A percentile compares a stretch with the other conserved stretches of the same genome.
phyloP scores from a whole-genome alignment of 2,329 filamentous ascomycete genomes.

The Phyllosticta paracitricarpa region DNA sequence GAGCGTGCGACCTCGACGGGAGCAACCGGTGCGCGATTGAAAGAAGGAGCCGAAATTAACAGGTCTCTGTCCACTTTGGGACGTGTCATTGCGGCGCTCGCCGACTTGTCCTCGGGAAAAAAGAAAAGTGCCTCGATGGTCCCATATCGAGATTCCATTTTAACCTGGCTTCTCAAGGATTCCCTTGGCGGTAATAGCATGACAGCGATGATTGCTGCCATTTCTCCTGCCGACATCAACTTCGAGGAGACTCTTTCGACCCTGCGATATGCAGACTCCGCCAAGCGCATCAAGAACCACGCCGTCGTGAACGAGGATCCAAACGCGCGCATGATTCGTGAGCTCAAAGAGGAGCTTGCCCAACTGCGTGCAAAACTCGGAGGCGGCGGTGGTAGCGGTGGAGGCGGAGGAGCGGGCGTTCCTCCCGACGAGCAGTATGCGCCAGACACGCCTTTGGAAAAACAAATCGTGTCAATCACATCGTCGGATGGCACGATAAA shows the following conservation, averaged over 20 bases:
- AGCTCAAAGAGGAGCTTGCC: conserved; percentile 88
- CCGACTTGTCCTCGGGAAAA: conserved; percentile 78
- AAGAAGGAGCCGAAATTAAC: conserved; percentile 98
- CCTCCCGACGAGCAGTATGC: conserved; percentile 76
- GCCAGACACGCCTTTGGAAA: conserved; percentile 81
- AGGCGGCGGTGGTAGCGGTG: conserved; percentile 33
- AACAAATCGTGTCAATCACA: conserved; percentile 94
- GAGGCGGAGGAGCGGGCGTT: conserved; percentile 29
- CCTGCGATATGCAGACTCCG: conserved; percentile 89
- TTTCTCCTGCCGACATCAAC: conserved; percentile 97
- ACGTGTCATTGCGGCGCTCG: conserved; percentile 91
- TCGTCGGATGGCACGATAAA: conserved; percentile 76
- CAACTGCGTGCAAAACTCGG: conserved; percentile 75
- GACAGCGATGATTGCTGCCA: conserved; percentile 99
- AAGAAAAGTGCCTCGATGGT: conserved; percentile 74
- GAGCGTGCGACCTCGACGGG: conserved; percentile 96
- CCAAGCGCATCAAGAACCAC: conserved; percentile 99
- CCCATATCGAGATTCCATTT: conserved; percentile 89
- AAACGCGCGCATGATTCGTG: conserved; percentile 96
- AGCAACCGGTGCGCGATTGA: conserved; percentile 85
- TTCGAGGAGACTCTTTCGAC: conserved; percentile 97
- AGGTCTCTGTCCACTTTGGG: conserved; percentile 90
- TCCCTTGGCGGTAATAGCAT: conserved; percentile 96
- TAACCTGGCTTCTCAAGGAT: conserved; percentile 96
- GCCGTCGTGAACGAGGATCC: conserved; percentile 98